Conservation (phyloP, 176 grass and related monocot genomes). For the Triticum urartu region DNA sequence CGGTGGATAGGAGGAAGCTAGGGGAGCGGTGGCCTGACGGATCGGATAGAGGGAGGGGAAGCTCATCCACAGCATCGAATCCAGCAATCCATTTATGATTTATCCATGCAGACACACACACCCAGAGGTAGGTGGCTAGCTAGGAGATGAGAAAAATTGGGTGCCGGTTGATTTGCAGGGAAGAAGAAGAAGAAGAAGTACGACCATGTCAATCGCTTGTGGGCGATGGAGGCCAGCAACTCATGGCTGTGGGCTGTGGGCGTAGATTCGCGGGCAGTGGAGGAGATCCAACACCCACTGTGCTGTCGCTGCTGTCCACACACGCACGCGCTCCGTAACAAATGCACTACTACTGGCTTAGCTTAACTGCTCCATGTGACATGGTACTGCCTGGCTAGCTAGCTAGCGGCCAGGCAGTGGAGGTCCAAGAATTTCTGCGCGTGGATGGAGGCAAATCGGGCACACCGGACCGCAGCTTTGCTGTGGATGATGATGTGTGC, state of each 20-base stretch:
- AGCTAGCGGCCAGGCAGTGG: background rate
- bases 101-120: background rate
- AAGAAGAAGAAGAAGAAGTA: background rate
- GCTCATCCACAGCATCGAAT: constrained; percentile 34
- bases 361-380: background rate
- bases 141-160: background rate
- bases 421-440: background rate
- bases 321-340: too few relatives aligned
- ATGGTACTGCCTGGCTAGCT: background rate
- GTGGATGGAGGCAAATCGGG: background rate
- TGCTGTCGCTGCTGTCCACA: background rate
- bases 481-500: background rate
- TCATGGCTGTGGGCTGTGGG: background rate
- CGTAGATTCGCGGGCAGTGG: background rate
- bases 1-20: background rate
- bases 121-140: background rate
- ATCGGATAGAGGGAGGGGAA: background rate
- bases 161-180: background rate
- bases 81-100: background rate
- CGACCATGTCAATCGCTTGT: background rate
- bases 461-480: background rate
- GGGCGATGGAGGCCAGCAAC: background rate
- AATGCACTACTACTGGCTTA: too few relatives aligned
- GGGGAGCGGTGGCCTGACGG: background rate
- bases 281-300: background rate